Evolutionary conservation across 106 monocot species (phyloP).

Genomic region (Dendrobium officinale): DNA sequence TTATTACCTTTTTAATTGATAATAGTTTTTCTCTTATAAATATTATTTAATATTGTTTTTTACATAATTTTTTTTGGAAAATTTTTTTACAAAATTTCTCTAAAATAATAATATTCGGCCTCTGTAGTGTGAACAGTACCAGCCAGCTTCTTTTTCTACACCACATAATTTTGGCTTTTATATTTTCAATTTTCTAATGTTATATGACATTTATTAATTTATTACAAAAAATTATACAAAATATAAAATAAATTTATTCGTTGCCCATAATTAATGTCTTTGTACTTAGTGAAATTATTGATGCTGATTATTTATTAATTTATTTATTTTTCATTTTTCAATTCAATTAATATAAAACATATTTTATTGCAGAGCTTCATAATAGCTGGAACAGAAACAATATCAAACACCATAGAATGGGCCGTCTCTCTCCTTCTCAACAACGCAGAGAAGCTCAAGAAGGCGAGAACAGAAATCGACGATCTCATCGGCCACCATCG

Average conservation of each 20-base stretch:
- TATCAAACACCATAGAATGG: conserved; percentile 26
- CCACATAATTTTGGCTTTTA: no score
- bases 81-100: no score
- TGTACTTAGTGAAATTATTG: no score
- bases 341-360: no score
- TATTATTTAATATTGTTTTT: no score
- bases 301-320: background rate
- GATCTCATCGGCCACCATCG: background rate
- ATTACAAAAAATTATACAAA: background rate
- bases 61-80: no score
- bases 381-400: conserved; percentile 20
- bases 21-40: no score
- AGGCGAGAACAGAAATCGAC: conserved; percentile 18
- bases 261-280: no score
- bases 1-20: no score
- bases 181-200: background rate
- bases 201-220: background rate
- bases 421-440: conserved; percentile 32
- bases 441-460: conserved; percentile 20
- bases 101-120: no score
- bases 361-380: conserved; percentile 7
- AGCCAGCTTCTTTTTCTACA: no score
- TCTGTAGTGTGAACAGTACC: no score
- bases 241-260: background rate
- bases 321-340: background rate